Conservation (phyloP, 108 stramenopile genomes). For the Asterionellopsis glacialis region DNA sequence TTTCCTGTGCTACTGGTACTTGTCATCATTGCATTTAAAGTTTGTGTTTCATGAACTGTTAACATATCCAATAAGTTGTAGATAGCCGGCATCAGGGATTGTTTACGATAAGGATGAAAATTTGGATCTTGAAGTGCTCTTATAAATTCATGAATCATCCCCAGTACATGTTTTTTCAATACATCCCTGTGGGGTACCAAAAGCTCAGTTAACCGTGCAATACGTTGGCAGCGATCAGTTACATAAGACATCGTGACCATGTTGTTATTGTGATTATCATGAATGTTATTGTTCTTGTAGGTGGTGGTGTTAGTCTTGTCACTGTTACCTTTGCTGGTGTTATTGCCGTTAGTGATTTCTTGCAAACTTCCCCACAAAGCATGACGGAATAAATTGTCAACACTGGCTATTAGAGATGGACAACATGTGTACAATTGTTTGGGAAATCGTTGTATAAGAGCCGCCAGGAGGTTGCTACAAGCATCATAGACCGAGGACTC, state of each 20-base stretch:
- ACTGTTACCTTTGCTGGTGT: too few species aligned
- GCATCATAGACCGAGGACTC: slow-evolving; percentile 11
- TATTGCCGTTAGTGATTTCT: slow-evolving; percentile 5
- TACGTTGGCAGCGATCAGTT: slow-evolving; percentile 12
- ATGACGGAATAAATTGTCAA: slow-evolving; percentile 35
- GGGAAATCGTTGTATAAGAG: slow-evolving; percentile 62
- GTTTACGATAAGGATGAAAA: slow-evolving; percentile 37
- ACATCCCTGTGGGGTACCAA: slow-evolving; percentile 77
- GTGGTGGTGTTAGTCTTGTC: too few species aligned
- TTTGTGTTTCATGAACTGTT: slow-evolving; percentile 59
- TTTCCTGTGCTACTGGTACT: slow-evolving; percentile 32
- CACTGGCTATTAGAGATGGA: slow-evolving; percentile 33
- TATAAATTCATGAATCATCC: slow-evolving; percentile 60
- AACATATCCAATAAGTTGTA: slow-evolving; percentile 69
- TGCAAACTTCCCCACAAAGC: slow-evolving; percentile 19
- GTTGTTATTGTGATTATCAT: slow-evolving; percentile 2
- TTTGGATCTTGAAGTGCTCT: slow-evolving; percentile 29
- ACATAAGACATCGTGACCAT: slow-evolving; percentile 9
- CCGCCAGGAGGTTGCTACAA: slow-evolving; percentile 42
- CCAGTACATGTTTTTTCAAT: slow-evolving; percentile 80
- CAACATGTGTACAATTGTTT: slow-evolving; percentile 72
- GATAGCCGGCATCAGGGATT: slow-evolving; percentile 45
- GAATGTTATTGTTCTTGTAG: too few species aligned
- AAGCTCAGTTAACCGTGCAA: slow-evolving; percentile 59
- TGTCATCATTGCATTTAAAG: slow-evolving; percentile 72